Evolutionary conservation across 2,329 filamentous ascomycete species (phyloP).

Genomic region (Xylariaceae sp.): DNA sequence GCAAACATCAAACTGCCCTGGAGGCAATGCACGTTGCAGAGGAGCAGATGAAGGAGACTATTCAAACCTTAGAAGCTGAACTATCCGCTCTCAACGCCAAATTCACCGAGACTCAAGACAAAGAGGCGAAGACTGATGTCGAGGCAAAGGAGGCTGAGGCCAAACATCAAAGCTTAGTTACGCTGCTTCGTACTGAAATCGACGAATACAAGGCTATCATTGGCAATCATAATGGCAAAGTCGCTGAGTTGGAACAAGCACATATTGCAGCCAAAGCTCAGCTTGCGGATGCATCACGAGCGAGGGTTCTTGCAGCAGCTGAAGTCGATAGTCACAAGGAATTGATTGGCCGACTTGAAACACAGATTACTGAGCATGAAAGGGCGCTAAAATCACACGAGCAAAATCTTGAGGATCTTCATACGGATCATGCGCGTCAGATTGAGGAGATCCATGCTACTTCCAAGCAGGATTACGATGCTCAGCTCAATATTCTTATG

Average conservation of each 20-base stretch:
- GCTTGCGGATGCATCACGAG: slow-evolving; percentile 69
- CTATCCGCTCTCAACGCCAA: slow-evolving; percentile 61
- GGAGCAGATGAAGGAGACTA: slow-evolving; percentile 72
- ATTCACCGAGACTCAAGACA: slow-evolving; percentile 50
- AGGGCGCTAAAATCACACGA: slow-evolving; percentile 62
- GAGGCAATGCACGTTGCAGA: slow-evolving; percentile 76
- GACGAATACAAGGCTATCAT: slow-evolving; percentile 82
- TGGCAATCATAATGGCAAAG: slow-evolving; percentile 69
- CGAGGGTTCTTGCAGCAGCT: slow-evolving; percentile 58
- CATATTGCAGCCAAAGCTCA: slow-evolving; percentile 71
- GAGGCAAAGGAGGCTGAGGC: slow-evolving; percentile 56
- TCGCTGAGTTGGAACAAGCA: slow-evolving; percentile 76
- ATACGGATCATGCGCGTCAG: slow-evolving; percentile 57
- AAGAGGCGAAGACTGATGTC: slow-evolving; percentile 48
- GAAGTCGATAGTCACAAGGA: slow-evolving; percentile 55
- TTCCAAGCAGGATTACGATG: slow-evolving; percentile 63
- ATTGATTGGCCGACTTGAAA: slow-evolving; percentile 60
- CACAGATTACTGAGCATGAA: slow-evolving; percentile 67
- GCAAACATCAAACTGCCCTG: slow-evolving; percentile 74
- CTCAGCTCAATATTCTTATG: slow-evolving; percentile 64
- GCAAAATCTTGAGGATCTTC: slow-evolving; percentile 57
- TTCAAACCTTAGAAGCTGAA: slow-evolving; percentile 73
- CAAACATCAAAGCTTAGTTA: slow-evolving; percentile 66
- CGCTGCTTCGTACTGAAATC: slow-evolving; percentile 73
- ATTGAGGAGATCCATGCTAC: slow-evolving; percentile 55